Percentiles rank a stretch among this genome's conserved stretches.
These are phyloP conservation scores for Hyphochytrium catenoides DNA, from an alignment of 352 stramenopile genomes.

Conservation along the genomic window DNA sequence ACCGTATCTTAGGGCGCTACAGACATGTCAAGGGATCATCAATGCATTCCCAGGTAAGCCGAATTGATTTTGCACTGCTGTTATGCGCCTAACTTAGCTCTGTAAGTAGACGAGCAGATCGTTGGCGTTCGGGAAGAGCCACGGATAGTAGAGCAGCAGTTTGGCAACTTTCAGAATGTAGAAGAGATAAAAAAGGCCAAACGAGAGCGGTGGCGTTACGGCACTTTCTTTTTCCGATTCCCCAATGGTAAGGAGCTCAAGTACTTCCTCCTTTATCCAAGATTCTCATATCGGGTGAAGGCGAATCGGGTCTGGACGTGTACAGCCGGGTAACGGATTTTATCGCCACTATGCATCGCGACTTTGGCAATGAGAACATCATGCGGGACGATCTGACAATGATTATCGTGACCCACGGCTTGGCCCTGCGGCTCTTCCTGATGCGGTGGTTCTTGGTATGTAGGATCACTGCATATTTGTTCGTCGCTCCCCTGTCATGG, in stretches of 20 bases:
- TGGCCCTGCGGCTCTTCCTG: constrained; percentile 16
- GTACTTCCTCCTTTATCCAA: not conserved
- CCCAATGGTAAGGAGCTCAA: not conserved
- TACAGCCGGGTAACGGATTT: constrained; percentile 43
- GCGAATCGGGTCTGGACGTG: constrained; percentile 53
- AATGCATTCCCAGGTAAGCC: constrained; percentile 16
- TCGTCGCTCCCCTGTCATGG: no score
- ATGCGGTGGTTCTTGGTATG: no score
- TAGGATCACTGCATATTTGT: no score
- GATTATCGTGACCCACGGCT: constrained; percentile 18
- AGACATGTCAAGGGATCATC: constrained; percentile 6
- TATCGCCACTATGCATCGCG: constrained; percentile 15
- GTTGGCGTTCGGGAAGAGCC: constrained; percentile 14
- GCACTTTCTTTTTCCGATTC: constrained; percentile 45
- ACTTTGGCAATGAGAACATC: constrained; percentile 10
- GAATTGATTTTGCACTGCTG: constrained; percentile 14
- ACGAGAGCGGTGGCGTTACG: constrained; percentile 24
- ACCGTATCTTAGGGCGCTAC: constrained; percentile 13
- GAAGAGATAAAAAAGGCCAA: constrained; percentile 21
- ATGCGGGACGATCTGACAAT: constrained; percentile 13
- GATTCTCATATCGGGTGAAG: constrained; percentile 20
- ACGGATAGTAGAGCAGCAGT: constrained; percentile 32
- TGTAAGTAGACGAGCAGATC: not conserved
- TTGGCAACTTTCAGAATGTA: constrained; percentile 61
- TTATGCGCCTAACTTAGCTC: constrained; percentile 12